Evolutionary conservation across 192 early-diverging fungal genomes (phyloP), one percentile per base, ranked within the genome.

Genomic region (Coemansia sp.): DNA sequence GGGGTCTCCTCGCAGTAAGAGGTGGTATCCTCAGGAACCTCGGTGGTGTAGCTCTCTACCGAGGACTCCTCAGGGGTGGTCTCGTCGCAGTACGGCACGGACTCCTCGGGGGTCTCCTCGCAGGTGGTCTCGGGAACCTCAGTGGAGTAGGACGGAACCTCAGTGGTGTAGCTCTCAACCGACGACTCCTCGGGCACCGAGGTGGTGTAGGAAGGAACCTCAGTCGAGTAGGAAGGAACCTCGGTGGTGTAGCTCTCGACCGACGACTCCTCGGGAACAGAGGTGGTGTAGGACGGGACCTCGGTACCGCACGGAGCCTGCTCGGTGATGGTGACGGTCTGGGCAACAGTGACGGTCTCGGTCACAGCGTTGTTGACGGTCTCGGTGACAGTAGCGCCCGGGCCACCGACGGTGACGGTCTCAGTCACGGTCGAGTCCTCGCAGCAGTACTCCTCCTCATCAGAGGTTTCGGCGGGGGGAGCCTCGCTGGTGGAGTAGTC

Each of bases 161-260:
- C 5, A n/a, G 66, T 68, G 45, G 53, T 57, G 53, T 68, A 61
- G 67, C 37, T 49, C 67, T 62, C 55, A 11, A 69, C 67, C 66
- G 38, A 19, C 54, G 35, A 51, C 60, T 58, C 55, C 5, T 38
- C 37, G 7, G 21, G 21, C 27, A 66, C 63, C 15, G 63, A 29
- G 47, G 62, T 60, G 6, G 62, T 49, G 14, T 49, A 21, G 66
- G 22, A 54, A 47, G 60, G 43, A 39, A 48, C 38, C 63, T 17
- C 12, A 17, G 56, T 56, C 49, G 58, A 52, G 43, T 60, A 43
- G 23, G 37, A 41, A 24, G 53, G 53, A 24, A 37, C 55, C 39
- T 41, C 39, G 7, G 23, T 54, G 25, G 52, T 22, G 12, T 54
- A 32, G 29, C 29, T 12, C 52, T 54, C 52, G 12, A 27, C 52